Percentiles rank a stretch among this genome's conserved stretches.
These are phyloP conservation scores for Blastomyces emzantsi DNA, from an alignment of 2,329 filamentous ascomycete genomes.

Conservation along the genomic window DNA sequence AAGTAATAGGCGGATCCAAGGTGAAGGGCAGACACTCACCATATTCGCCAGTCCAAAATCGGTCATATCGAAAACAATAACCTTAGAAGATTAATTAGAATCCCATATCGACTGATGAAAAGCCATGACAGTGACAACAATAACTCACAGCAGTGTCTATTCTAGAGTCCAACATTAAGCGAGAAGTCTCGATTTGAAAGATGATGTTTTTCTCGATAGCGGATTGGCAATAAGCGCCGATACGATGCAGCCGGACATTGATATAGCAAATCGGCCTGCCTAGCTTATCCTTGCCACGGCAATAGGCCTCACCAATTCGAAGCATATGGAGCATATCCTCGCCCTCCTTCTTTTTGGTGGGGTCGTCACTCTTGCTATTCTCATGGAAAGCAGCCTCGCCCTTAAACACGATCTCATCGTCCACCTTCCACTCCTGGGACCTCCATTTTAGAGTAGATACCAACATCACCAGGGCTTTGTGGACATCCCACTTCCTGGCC, in stretches of 20 bases:
- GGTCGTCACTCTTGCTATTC: constrained; percentile 51
- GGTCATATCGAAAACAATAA: constrained; percentile 92
- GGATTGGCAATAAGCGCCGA: constrained; percentile 72
- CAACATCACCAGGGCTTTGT: constrained; percentile 88
- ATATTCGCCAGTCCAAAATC: constrained; percentile 91
- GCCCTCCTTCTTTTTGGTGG: constrained; percentile 56
- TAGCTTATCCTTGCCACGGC: constrained; percentile 77
- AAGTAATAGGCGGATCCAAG: constrained; percentile 17
- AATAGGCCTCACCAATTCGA: constrained; percentile 83
- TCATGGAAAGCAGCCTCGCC: constrained; percentile 62
- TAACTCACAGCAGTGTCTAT: constrained; percentile 81
- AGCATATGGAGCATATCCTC: constrained; percentile 76
- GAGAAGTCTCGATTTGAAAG: constrained; percentile 87
- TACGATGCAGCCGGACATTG: constrained; percentile 69
- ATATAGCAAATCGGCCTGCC: constrained; percentile 84
- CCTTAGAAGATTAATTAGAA: constrained; percentile 44
- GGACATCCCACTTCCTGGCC: constrained; percentile 92
- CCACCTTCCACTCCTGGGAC: constrained; percentile 70
- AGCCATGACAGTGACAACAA: constrained; percentile 12
- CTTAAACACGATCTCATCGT: constrained; percentile 72
- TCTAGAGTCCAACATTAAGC: constrained; percentile 67
- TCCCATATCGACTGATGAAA: constrained; percentile 5
- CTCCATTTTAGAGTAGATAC: constrained; percentile 93
- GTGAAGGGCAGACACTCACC: constrained; percentile 39
- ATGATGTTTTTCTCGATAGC: constrained; percentile 84